Conservation (phyloP, 768 basidiomycete genomes). For the Phylloporus scabripes region DNA sequence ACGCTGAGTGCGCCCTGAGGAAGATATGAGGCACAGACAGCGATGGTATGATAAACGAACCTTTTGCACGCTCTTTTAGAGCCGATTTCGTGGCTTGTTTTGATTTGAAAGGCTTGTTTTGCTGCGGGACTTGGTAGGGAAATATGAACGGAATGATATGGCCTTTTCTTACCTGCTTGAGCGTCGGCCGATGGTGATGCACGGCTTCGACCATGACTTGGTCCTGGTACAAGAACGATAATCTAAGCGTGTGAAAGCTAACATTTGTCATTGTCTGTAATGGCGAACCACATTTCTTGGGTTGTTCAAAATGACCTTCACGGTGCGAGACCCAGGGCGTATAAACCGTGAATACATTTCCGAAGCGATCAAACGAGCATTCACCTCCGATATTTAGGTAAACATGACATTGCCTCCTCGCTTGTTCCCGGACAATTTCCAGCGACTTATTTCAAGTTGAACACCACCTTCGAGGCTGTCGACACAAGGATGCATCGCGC, state of each 20-base stretch:
- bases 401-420: neutral
- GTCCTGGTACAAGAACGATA: neutral
- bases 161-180: slow-evolving; percentile 64
- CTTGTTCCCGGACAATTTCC: slow-evolving; percentile 1
- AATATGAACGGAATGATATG: neutral
- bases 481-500: slow-evolving; percentile 17
- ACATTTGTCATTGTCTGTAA: no score
- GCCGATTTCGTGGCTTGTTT: slow-evolving; percentile 84
- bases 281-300: no score
- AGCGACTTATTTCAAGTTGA: neutral
- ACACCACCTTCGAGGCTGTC: neutral
- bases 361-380: slow-evolving; percentile 6
- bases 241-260: neutral
- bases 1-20: slow-evolving; percentile 52
- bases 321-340: neutral
- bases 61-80: slow-evolving; percentile 81
- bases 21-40: neutral
- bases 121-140: slow-evolving; percentile 35
- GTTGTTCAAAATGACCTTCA: neutral
- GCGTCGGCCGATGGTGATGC: slow-evolving; percentile 70
- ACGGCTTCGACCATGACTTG: slow-evolving; percentile 36
- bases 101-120: slow-evolving; percentile 92
- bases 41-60: slow-evolving; percentile 31
- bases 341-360: neutral
- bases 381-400: slow-evolving; percentile 10